Conservation (phyloP, 2,329 filamentous ascomycete species). For the Diaporthe helianthi region DNA sequence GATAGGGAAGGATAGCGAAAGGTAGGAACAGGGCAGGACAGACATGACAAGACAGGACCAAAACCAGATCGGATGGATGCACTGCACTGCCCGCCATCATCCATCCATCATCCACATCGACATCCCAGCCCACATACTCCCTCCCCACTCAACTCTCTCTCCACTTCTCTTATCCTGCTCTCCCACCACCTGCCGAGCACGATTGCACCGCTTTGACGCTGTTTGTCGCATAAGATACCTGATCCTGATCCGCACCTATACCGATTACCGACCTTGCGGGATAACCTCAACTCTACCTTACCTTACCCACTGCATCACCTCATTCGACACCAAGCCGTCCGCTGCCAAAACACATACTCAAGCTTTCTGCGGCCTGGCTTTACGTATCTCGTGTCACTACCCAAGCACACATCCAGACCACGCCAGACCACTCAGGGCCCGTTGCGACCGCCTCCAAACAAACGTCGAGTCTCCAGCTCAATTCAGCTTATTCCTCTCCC, state of each 20-base stretch:
- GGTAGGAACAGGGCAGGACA: neutral
- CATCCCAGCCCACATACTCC: too few species aligned
- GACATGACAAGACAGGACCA: neutral
- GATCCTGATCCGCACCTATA: neutral
- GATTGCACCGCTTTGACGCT: conserved; percentile 18
- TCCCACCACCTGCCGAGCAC: neutral
- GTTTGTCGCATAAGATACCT: conserved; percentile 12
- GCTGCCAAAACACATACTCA: neutral
- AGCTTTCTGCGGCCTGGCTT: conserved; percentile 7
- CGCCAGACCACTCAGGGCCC: conserved; percentile 2
- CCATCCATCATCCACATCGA: neutral
- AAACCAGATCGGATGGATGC: neutral
- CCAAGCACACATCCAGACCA: neutral
- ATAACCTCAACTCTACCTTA: conserved; percentile 22
- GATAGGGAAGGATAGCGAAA: neutral
- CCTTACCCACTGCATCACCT: neutral
- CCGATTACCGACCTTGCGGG: conserved; percentile 11
- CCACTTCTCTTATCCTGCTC: conserved; percentile 18
- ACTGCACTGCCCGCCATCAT: neutral
- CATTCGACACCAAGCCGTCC: neutral
- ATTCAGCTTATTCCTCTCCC: neutral
- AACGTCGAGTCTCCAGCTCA: neutral
- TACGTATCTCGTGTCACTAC: neutral
- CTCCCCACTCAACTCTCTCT: neutral
- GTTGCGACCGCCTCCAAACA: conserved; percentile 8